Base-by-base conservation (phyloP, 139 green algal species). In the Tetratostichococcus sp. region DNA sequence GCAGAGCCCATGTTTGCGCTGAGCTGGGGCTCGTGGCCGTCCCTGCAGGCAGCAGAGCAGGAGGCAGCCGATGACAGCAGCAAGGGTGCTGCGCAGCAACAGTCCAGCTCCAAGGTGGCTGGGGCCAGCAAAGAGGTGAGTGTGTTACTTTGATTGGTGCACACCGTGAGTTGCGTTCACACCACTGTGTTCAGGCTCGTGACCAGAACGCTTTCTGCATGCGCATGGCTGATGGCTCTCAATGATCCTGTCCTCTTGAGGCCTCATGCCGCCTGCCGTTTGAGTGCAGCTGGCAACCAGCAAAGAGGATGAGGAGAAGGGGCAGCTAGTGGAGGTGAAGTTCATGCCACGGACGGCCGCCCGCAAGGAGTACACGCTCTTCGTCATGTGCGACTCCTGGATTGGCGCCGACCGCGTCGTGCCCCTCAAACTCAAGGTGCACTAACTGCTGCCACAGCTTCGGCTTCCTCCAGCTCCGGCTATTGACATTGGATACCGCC, bases 381-480 rank as follows among this genome's bases (percentile, higher is more conserved):
- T 86, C 30, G 75, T 83, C 71, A 87, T 98, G 81, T 89, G 79
- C 35, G 77, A 98, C 72, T 87, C 75, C 19, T 98, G 93, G 87
- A 83, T 97, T 33, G 94, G 94, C 67, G 85, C 70, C 28, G 94
- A 98, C 79, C 73, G 79, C 30, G 78, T 76, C 1, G 39, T 92
- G 22, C 79, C 83, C 31, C 65, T 96, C 35, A 85, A 76, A 65
- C 39, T 94, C 25, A 83, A 75, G 66, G 83, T 87, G 50, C 50
- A 26, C 14, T 62, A 26, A 17, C 17, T 25, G 39, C 39, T 50
- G 39, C 39, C 6, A n/a, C n/a, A n/a, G n/a, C n/a, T n/a, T n/a
- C n/a, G n/a, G n/a, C n/a, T n/a, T n/a, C n/a, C n/a, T n/a, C n/a
- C n/a, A n/a, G n/a, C n/a, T n/a, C n/a, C n/a, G n/a, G n/a, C n/a